Conservation (phyloP, 805 yeast genomes). For the Zygotorulaspora sp. region DNA sequence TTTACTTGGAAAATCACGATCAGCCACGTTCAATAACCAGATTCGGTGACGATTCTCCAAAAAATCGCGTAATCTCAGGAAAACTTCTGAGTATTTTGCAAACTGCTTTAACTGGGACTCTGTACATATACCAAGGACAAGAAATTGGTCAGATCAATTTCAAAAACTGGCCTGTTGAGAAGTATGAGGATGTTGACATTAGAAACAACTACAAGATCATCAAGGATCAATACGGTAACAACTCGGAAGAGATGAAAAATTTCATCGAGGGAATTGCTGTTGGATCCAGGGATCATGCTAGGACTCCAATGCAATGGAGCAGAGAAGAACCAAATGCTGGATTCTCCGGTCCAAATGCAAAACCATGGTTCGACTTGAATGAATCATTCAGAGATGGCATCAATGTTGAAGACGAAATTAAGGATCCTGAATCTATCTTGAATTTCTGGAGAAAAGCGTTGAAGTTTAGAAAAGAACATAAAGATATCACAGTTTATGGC, state of each 20-base stretch:
- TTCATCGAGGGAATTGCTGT: conserved; percentile 37
- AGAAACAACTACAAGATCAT: conserved; percentile 40
- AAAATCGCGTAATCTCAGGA: conserved; percentile 39
- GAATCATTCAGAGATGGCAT: conserved; percentile 44
- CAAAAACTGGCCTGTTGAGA: conserved; percentile 43
- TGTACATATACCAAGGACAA: conserved; percentile 58
- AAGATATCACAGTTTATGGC: conserved; percentile 46
- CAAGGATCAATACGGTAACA: conserved; percentile 24
- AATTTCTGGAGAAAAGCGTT: conserved; percentile 45
- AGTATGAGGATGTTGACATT: conserved; percentile 49
- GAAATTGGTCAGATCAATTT: conserved; percentile 54
- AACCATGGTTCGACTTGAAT: conserved; percentile 53
- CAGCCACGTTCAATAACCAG: conserved; percentile 52
- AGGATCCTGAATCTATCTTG: conserved; percentile 44
- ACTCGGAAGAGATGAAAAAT: conserved; percentile 27
- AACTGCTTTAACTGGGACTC: conserved; percentile 48
- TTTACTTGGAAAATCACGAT: conserved; percentile 55
- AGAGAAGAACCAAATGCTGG: conserved; percentile 42
- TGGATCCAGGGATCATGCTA: conserved; percentile 48
- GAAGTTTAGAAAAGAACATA: conserved; percentile 41
- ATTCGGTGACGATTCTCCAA: conserved; percentile 43
- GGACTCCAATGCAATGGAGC: conserved; percentile 55
- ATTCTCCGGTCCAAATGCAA: conserved; percentile 38
- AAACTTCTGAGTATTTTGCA: conserved; percentile 47
- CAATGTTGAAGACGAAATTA: conserved; percentile 44